Conservation (phyloP, 257 asterid species). For the Forsythia viridissima region DNA sequence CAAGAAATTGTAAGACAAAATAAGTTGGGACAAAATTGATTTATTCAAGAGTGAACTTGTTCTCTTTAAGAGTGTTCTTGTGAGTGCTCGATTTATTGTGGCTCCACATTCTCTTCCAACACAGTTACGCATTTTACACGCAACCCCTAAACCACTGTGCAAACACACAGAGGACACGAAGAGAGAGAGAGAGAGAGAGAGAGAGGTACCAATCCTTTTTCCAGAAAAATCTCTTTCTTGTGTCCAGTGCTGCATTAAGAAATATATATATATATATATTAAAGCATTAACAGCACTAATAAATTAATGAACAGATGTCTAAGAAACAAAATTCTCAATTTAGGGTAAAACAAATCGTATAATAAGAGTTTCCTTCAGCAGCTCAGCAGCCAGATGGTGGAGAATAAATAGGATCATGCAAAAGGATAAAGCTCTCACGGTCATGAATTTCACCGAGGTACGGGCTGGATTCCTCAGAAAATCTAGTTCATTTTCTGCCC, state of each 20-base stretch:
- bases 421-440: neutral
- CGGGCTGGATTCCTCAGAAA: neutral
- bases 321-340: neutral
- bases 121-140: neutral
- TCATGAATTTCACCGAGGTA: neutral
- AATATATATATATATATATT: neutral
- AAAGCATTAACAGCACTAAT: slow-evolving; percentile 15
- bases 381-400: neutral
- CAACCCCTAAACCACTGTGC: neutral
- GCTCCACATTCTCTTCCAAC: neutral
- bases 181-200: slow-evolving; percentile 19
- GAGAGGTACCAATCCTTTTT: slow-evolving; percentile 68
- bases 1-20: neutral
- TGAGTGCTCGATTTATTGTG: neutral
- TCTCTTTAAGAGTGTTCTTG: neutral
- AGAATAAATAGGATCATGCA: neutral
- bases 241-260: slow-evolving; percentile 83
- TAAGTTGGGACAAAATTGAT: neutral
- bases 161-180: neutral
- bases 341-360: neutral
- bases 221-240: slow-evolving; percentile 81
- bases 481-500: neutral
- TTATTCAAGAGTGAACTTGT: neutral
- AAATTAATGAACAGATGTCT: slow-evolving; percentile 1
- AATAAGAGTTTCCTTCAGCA: neutral